Evolutionary conservation across 495 filamentous ascomycete genomes (phyloP).

Genomic region (Parachaetomium inaequale): DNA sequence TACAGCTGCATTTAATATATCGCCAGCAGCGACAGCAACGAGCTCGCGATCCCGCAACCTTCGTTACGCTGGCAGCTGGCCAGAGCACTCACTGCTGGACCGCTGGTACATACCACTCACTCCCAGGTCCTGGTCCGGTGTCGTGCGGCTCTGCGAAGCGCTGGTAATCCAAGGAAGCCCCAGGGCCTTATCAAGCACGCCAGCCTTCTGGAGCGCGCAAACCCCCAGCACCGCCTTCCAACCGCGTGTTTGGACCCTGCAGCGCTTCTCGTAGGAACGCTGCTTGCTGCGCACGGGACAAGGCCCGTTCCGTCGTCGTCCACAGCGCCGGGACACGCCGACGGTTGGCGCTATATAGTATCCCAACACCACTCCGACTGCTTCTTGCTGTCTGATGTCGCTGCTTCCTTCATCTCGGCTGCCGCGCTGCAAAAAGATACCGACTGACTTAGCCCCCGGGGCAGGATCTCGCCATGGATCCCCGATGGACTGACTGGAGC

Average conservation of each 20-base stretch:
- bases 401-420: not conserved
- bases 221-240: not conserved
- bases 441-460: not conserved
- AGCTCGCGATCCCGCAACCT: slow-evolving; percentile 12
- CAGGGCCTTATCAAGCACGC: not conserved
- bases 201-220: not conserved
- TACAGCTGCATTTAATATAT: slow-evolving; percentile 31
- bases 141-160: slow-evolving; percentile 13
- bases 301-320: not conserved
- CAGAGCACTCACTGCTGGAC: not conserved
- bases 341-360: not conserved
- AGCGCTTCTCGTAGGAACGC: not conserved
- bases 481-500: slow-evolving; percentile 15
- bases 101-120: not conserved
- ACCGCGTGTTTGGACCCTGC: not conserved
- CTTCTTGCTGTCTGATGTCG: slow-evolving; percentile 17
- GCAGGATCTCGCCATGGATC: slow-evolving; percentile 20
- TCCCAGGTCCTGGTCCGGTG: not conserved
- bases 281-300: not conserved
- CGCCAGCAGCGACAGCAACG: slow-evolving; percentile 14
- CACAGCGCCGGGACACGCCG: not conserved
- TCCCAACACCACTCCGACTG: not conserved
- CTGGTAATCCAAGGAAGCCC: not conserved
- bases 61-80: not conserved
- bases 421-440: not conserved